Base-by-base conservation (phyloP, 2,329 filamentous ascomycete species). In the Elsinoe australis region DNA sequence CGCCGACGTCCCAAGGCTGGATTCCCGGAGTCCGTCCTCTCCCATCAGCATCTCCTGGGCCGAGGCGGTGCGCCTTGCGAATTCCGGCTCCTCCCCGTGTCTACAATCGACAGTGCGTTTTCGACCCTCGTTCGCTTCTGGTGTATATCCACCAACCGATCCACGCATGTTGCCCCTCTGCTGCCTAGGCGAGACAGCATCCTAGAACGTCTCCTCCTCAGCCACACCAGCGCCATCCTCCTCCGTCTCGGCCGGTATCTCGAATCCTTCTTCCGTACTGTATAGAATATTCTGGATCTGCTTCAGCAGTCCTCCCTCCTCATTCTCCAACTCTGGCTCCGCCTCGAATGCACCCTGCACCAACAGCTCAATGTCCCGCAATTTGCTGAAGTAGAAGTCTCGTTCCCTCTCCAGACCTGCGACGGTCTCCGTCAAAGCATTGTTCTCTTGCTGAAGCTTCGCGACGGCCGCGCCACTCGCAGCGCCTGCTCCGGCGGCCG, bases 331-430 rank as follows among this genome's bases (percentile, higher is more conserved):
- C 69, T 94, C 84, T 0, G 89, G 89, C 56, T 95, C 86, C 54
- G 87, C 85, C 58, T 98, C 92, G 61, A 94, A 84, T 8, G 89
- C 88, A 61, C 87, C 85, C 72, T 98, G 92, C 49, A 98, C 79
- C 59, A 98, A 72, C 55, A 98, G 73, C 71, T 98, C 92, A 58
- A 98, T 98, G 64, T 98, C 92, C 51, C 92, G 79, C 55, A 98
- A 76, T 75, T 98, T 98, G 76, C 87, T 94, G 70, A 98, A 98
- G 75, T 98, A 98, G 66, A 98, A 98, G 67, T 98, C 92, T 42
- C 92, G 79, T 73, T 98, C 92, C 59, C 92, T 83, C 75, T 98
- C 92, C 33, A 98, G 75, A 1, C 92, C 92, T 9, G 80, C 76
- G n/a, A 98, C 90, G 0, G 87, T 95, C 72, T 96, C 90, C 75